Conservation (phyloP, 257 asterid genomes). For the Ligustrum vulgare region DNA sequence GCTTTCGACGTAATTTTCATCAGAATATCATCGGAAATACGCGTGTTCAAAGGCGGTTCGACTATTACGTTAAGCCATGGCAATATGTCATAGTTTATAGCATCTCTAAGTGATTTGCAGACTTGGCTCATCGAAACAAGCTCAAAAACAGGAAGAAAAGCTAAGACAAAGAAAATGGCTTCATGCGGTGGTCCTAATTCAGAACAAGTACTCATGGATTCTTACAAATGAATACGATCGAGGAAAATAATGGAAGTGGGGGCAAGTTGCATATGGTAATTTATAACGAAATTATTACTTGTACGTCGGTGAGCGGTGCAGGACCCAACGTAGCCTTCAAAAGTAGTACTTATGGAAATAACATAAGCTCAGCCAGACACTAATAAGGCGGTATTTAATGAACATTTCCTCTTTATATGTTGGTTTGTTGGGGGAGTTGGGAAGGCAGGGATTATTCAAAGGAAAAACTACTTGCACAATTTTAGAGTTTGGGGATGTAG, state of each 20-base stretch:
- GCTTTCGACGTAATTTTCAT: constrained; percentile 48
- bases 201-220: not conserved
- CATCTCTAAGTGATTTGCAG: constrained; percentile 66
- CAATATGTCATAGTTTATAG: constrained; percentile 51
- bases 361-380: no score
- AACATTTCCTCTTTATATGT: no score
- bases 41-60: constrained; percentile 49
- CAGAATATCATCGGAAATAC: constrained; percentile 46
- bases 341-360: no score
- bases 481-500: no score
- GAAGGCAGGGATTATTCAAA: no score
- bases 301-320: no score
- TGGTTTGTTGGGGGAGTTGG: no score
- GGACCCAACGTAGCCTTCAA: no score
- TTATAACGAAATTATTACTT: not conserved
- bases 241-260: not conserved
- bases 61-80: constrained; percentile 67
- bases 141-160: constrained; percentile 66
- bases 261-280: not conserved
- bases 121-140: constrained; percentile 54
- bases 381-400: no score
- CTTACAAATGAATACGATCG: not conserved
- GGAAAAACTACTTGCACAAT: no score
- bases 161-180: constrained; percentile 59
- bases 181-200: constrained; percentile 48